Evolutionary conservation across 495 filamentous ascomycete genomes (phyloP).

Genomic region (Hypomontagnella submonticulosa): DNA sequence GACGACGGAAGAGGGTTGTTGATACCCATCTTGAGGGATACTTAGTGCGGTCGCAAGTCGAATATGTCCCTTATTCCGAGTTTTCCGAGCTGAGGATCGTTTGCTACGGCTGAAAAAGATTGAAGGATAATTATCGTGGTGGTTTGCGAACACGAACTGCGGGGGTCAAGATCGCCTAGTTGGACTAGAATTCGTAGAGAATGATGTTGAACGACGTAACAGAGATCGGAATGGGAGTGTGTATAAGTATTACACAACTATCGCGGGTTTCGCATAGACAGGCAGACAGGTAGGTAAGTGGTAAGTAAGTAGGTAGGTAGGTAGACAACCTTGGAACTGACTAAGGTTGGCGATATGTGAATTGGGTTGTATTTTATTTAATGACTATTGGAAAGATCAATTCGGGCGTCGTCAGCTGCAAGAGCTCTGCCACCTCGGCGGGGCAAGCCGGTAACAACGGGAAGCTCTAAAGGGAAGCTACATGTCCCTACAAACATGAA

Average conservation of each 20-base stretch:
- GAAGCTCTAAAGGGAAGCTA: conserved; percentile 1
- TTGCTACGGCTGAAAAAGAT: conserved; percentile 16
- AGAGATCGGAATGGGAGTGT: background rate
- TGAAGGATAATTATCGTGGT: conserved; percentile 9
- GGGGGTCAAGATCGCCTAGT: conserved; percentile 15
- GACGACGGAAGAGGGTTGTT: conserved; percentile 69
- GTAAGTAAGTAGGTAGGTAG: conserved; percentile 5
- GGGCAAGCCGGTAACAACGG: conserved; percentile 38
- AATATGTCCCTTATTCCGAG: conserved; percentile 11
- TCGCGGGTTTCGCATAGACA: background rate
- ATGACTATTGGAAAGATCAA: conserved; percentile 24
- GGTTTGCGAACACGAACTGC: conserved; percentile 28
- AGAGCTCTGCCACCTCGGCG: conserved; percentile 42
- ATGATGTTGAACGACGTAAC: conserved; percentile 2
- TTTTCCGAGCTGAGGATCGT: conserved; percentile 22
- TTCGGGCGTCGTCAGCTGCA: conserved; percentile 39
- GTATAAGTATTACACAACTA: conserved; percentile 14
- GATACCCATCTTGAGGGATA: conserved; percentile 59
- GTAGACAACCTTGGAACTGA: conserved; percentile 9
- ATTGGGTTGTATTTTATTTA: conserved; percentile 22
- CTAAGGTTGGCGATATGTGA: conserved; percentile 21
- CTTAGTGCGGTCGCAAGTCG: conserved; percentile 11
- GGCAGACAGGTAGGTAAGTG: background rate
- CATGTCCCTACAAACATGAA: background rate
- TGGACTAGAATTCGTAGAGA: conserved; percentile 4